Evolutionary conservation across 1,284 basidiomycete species (phyloP), one percentile per base, ranked within the genome.

Genomic region (Bjerkandera adusta): DNA sequence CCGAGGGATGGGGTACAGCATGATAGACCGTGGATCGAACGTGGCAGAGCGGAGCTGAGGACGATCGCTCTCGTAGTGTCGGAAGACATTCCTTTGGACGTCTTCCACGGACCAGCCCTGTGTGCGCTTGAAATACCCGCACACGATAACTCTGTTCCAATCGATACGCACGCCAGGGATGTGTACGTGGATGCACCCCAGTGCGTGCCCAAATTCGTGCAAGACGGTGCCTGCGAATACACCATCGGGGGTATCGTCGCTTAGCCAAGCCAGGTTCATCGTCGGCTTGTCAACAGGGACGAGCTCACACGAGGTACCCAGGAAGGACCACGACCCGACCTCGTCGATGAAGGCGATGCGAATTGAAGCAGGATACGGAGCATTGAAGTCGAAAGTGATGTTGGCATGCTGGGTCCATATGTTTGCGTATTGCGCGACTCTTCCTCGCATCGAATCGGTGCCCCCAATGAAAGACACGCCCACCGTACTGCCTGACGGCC

Each of bases 121-220:
- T 16, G 35, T 8, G n/a, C n/a, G n/a, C n/a, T n/a, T n/a, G 39
- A 29, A 42, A 18, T 42, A 42, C 10, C n/a, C n/a, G 12, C 10
- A 29, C 24, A 42, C 25, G 24, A n/a, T 5, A 15, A 5, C 5
- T 20, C 16, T 29, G 25, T 30, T 11, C 39, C 39, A 42, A 8
- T 29, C 12, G 39, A 42, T 18, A 5, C 11, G 24, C 5, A 12
- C 13, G 27, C 10, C 7, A 8, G 47, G 47, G 20, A 18, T 33
- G 26, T 48, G 47, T 18, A 44, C 41, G 25, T 48, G 47, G 5
- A 43, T 10, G 11, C 32, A 32, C 6, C 47, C 47, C n/a, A 48
- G 33, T 3, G 42, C 47, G 27, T 48, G 47, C 4, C 47, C 47
- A 21, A 48, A 48, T 25, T 48, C 47, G 47, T 48, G 47, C 16